Base-by-base conservation (phyloP, 139 green algal genomes). In the Auxenochlorella protothecoides region DNA sequence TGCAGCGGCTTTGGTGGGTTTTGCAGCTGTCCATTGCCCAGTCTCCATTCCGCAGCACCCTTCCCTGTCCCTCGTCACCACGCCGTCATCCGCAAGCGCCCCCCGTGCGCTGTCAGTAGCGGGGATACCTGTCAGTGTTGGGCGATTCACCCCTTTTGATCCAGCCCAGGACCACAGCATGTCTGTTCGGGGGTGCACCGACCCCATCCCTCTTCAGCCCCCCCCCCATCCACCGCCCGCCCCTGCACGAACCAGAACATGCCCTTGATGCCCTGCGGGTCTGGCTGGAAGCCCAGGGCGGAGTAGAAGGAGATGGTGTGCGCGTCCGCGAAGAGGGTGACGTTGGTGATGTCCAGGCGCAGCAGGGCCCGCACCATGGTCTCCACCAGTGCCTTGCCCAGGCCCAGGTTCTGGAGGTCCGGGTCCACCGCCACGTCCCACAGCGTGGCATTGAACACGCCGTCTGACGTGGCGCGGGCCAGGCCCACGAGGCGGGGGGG, bases 401-500 rank as follows among this genome's bases (percentile, higher is more conserved):
- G 77, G 6, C 93, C 93, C 78, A 96, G 82, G 3, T 82, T 87
- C 80, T 97, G 93, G 69, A 89, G 97, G 61, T 92, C 87, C 4
- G 94, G 93, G 70, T 97, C 92, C 44, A 98, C 87, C 13, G 97
- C 75, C 11, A 98, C 91, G 77, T 98, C 94, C 72, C 94, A 98
- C 53, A 98, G 95, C 53, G 94, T 98, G 59, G 93, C 94, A 71
- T 98, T 98, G 86, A 98, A 98, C 0, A 85, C 91, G 69, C 96
- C 89, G 80, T 98, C 94, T 13, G 75, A 89, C 4, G 94, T 98
- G 54, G 88, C 91, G 5, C 94, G 83, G 6, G 90, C 91, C 55
- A 96, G 71, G 3, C 91, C 93, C 13, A 97, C 86, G 3, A 97
- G 79, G 52, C 72, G n/a, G 72, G 56, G 52, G 6, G 61, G 66